Percentiles rank a stretch among this genome's conserved stretches.
phyloP scores from a whole-genome alignment of 768 basidiomycete species.

The Asterophora parasitica region DNA sequence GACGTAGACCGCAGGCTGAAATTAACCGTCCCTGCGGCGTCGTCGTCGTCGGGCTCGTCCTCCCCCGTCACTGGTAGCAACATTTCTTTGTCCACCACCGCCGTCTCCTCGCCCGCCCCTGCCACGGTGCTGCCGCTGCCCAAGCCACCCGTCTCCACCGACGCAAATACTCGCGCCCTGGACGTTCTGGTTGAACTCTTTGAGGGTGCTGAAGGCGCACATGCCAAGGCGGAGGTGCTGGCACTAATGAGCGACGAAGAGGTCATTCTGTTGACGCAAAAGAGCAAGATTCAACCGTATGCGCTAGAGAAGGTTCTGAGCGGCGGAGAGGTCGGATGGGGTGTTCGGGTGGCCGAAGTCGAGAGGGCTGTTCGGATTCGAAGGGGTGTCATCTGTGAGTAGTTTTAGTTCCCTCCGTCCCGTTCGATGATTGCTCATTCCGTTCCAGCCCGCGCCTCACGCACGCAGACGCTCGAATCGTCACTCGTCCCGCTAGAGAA shows the following conservation, averaged over 20 bases:
- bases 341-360: slow-evolving; percentile 36
- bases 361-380: slow-evolving; percentile 86
- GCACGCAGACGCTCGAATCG: slow-evolving; percentile 76
- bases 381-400: slow-evolving; percentile 86
- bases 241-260: slow-evolving; percentile 84
- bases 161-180: slow-evolving; percentile 42
- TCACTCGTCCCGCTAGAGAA: slow-evolving; percentile 77
- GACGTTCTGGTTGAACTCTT: slow-evolving; percentile 80
- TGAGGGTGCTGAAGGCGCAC: slow-evolving; percentile 62
- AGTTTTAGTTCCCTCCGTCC: no score
- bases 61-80: background rate
- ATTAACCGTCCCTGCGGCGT: slow-evolving; percentile 9
- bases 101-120: slow-evolving; percentile 9
- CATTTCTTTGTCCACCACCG: slow-evolving; percentile 6
- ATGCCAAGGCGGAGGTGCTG: slow-evolving; percentile 36
- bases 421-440: no score
- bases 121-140: slow-evolving; percentile 8
- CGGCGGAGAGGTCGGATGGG: slow-evolving; percentile 41
- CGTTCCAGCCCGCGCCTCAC: slow-evolving; percentile 84
- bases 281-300: slow-evolving; percentile 93
- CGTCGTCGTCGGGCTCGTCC: background rate
- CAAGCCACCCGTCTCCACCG: background rate
- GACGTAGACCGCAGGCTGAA: slow-evolving; percentile 50
- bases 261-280: slow-evolving; percentile 80
- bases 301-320: slow-evolving; percentile 93